Evolutionary conservation across 2,329 filamentous ascomycete species (phyloP).

Genomic region (Penicillium glabrum): DNA sequence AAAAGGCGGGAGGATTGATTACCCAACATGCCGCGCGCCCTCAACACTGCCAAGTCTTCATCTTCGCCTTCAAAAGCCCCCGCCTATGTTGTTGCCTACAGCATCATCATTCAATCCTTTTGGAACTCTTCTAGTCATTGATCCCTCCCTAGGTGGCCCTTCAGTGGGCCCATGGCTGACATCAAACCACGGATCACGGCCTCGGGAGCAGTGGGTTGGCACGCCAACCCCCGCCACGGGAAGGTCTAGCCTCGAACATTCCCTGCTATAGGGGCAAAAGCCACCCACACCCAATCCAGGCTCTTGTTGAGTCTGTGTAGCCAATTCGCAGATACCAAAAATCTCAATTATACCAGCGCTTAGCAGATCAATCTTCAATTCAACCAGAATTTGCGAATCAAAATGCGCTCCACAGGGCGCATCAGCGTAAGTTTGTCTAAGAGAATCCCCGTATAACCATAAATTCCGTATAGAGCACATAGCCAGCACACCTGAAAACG

Average conservation of each 20-base stretch:
- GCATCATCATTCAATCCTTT: neutral
- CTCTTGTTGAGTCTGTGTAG: slow-evolving; percentile 1
- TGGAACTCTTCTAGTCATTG: neutral
- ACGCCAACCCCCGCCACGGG: slow-evolving; percentile 5
- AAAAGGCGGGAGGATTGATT: neutral
- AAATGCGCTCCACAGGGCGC: neutral
- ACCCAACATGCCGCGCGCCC: neutral
- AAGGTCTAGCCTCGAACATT: neutral
- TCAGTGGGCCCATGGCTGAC: neutral
- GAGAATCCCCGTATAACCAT: neutral
- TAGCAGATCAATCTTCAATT: neutral
- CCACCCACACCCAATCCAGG: neutral
- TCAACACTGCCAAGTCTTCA: neutral
- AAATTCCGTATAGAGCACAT: neutral
- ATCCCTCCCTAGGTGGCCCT: neutral
- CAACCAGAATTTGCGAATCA: neutral
- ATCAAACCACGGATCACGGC: slow-evolving; percentile 2
- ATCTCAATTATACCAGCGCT: neutral
- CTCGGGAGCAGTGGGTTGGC: slow-evolving; percentile 3
- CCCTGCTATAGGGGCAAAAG: neutral
- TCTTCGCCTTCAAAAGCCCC: neutral
- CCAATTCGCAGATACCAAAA: slow-evolving; percentile 1
- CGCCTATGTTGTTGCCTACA: neutral
- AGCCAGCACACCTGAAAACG: neutral
- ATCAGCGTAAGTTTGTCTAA: neutral